Conservation (phyloP, 441 rosid genomes). For the Viola pubescens region DNA sequence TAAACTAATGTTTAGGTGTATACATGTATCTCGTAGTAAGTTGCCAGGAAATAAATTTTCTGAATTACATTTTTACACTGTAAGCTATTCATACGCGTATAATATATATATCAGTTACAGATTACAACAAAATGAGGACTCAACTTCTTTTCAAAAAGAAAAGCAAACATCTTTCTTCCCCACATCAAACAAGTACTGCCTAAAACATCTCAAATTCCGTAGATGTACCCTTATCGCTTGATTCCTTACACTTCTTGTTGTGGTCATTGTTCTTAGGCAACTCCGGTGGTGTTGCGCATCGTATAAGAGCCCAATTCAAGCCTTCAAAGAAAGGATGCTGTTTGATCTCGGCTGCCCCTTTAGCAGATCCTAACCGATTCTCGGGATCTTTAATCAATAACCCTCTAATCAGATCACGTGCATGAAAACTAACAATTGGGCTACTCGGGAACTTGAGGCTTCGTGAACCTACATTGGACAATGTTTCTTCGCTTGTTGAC, state of each 20-base stretch:
- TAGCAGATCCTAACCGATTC: conserved; percentile 47
- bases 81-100: conserved; percentile 14
- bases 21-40: conserved; percentile 14
- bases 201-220: conserved; percentile 53
- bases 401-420: conserved; percentile 56
- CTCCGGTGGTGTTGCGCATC: conserved; percentile 61
- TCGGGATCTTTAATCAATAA: conserved; percentile 54
- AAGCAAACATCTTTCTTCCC: conserved; percentile 20
- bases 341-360: conserved; percentile 70
- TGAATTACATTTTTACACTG: conserved; percentile 30
- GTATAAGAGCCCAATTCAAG: conserved; percentile 66
- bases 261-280: conserved; percentile 33
- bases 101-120: conserved; percentile 20
- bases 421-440: conserved; percentile 50
- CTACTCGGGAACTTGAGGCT: conserved; percentile 51
- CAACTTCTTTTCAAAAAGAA: conserved; percentile 5
- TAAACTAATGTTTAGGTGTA: conserved; percentile 12
- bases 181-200: conserved; percentile 7
- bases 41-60: conserved; percentile 6
- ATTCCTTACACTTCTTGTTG: conserved; percentile 23
- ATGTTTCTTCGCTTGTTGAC: conserved; percentile 49
- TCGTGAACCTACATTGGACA: conserved; percentile 48
- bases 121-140: conserved; percentile 12
- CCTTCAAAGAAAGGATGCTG: conserved; percentile 64
- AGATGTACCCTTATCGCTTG: conserved; percentile 24